Percentiles rank a stretch among this genome's conserved stretches.
phyloP scores from a whole-genome alignment of 2,329 filamentous ascomycete genomes.

The Thyridium curvatum region DNA sequence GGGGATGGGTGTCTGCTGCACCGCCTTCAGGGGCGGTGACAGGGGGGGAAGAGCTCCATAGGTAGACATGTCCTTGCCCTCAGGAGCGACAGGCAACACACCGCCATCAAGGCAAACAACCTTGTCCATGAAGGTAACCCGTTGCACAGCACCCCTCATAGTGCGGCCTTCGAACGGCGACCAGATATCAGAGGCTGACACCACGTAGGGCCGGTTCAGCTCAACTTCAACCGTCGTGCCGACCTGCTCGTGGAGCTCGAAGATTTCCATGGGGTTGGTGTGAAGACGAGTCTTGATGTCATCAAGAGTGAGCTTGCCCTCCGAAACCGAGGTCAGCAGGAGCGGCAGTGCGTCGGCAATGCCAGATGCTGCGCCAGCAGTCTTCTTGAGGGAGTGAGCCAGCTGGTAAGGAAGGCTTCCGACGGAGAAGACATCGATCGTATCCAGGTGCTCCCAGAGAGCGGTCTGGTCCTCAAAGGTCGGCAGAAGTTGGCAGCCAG shows the following conservation, averaged over 20 bases:
- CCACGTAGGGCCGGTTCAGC: constrained; percentile 63
- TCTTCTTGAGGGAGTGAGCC: constrained; percentile 46
- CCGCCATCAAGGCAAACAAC: constrained; percentile 71
- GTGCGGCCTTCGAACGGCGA: constrained; percentile 66
- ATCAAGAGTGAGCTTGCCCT: constrained; percentile 67
- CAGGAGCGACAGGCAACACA: constrained; percentile 45
- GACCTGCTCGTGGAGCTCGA: constrained; percentile 75
- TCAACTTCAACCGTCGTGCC: constrained; percentile 69
- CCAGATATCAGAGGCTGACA: constrained; percentile 48
- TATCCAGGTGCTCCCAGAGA: constrained; percentile 66
- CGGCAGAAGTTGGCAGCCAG: constrained; percentile 60
- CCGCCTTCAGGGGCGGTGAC: constrained; percentile 54
- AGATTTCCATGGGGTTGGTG: constrained; percentile 74
- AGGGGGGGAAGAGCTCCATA: constrained; percentile 46
- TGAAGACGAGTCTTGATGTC: constrained; percentile 67
- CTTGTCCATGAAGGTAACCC: constrained; percentile 68
- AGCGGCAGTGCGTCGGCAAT: constrained; percentile 70
- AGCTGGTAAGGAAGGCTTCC: constrained; percentile 75
- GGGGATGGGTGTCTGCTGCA: constrained; percentile 21
- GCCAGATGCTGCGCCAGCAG: constrained; percentile 55
- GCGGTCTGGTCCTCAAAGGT: constrained; percentile 63
- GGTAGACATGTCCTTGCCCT: constrained; percentile 71
- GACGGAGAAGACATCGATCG: constrained; percentile 74
- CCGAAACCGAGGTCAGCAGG: constrained; percentile 67
- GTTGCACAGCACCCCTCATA: constrained; percentile 64